Conservation (phyloP, 768 basidiomycete genomes). For the Leccinum boreale region DNA sequence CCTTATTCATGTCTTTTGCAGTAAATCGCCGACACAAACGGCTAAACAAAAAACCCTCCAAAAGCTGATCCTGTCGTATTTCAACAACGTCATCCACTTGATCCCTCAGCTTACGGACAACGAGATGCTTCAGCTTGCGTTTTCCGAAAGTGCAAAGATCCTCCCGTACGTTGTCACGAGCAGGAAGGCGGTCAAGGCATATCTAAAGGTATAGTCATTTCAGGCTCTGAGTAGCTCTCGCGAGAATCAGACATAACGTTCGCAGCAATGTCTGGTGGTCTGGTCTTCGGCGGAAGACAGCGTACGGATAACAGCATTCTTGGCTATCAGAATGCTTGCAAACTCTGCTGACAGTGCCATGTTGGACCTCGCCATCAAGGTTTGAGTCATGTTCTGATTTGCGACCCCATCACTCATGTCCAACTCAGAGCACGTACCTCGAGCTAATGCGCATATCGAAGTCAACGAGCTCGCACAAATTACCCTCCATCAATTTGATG, state of each 20-base stretch:
- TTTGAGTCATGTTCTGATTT: constrained; percentile 23
- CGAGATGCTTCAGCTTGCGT: constrained; percentile 62
- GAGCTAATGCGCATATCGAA: constrained; percentile 82
- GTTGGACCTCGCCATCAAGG: constrained; percentile 85
- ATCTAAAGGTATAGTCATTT: constrained; percentile 69
- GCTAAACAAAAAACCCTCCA: constrained; percentile 80
- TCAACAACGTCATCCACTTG: constrained; percentile 80
- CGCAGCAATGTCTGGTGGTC: constrained; percentile 73
- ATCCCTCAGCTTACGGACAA: constrained; percentile 71
- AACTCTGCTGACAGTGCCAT: constrained; percentile 75
- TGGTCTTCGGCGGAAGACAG: constrained; percentile 84
- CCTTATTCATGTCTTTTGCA: constrained; percentile 29
- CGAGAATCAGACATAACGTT: neutral
- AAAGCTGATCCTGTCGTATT: constrained; percentile 85
- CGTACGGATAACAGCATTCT: constrained; percentile 80
- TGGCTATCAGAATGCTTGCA: constrained; percentile 79
- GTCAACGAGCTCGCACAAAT: constrained; percentile 78
- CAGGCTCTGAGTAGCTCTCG: neutral
- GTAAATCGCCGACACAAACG: constrained; percentile 82
- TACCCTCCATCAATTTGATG: constrained; percentile 93
- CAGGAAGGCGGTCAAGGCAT: constrained; percentile 79
- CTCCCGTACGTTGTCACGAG: constrained; percentile 85
- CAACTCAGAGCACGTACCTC: constrained; percentile 75
- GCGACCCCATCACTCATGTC: neutral
- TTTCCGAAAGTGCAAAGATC: constrained; percentile 84